Conservation (phyloP, 169 alveolate species). For the Eimeria maxima region DNA sequence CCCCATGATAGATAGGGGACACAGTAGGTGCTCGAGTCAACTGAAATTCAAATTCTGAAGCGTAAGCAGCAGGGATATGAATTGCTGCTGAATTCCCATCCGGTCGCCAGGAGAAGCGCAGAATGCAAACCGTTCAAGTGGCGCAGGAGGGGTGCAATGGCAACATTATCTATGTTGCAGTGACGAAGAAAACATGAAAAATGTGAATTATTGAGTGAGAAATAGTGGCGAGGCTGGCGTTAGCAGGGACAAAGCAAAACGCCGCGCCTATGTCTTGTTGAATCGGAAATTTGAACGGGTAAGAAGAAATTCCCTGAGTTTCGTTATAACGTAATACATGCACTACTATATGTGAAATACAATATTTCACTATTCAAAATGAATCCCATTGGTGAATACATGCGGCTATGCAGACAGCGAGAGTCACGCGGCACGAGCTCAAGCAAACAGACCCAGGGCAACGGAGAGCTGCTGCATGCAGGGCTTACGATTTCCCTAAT, state of each 20-base stretch:
- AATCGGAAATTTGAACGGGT: not conserved
- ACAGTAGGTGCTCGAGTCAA: not conserved
- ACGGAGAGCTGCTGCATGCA: not conserved
- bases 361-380: not conserved
- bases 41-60: not conserved
- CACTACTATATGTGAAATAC: no score
- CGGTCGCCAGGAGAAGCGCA: not conserved
- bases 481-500: not conserved
- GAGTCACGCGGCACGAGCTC: not conserved
- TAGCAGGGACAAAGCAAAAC: not conserved
- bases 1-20: not conserved
- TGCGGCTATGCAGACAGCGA: not conserved
- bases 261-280: not conserved
- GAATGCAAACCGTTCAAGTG: not conserved
- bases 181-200: not conserved
- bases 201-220: not conserved
- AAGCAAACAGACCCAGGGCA: not conserved
- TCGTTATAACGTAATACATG: not conserved
- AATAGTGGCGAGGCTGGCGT: not conserved
- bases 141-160: not conserved
- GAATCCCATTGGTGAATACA: not conserved
- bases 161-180: not conserved
- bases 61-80: not conserved
- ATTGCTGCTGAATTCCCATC: not conserved
- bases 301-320: not conserved